These are phyloP conservation scores for Nannizziopsis arthrosporioides DNA, from an alignment of 2,329 filamentous ascomycete genomes.

Conservation along the genomic window DNA sequence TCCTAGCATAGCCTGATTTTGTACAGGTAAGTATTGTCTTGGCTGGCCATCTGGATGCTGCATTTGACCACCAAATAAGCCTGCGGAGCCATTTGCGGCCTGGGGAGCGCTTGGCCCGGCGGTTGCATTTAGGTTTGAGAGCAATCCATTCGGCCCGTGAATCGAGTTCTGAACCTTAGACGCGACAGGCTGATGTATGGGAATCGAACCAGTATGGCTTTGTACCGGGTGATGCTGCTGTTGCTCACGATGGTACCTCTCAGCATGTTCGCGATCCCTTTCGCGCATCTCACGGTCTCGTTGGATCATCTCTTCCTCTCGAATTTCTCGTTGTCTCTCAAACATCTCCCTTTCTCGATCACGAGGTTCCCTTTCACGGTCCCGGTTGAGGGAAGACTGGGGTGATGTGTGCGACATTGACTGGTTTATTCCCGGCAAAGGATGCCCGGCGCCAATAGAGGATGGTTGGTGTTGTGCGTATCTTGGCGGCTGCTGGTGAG, in stretches of 20 bases:
- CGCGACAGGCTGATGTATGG: conserved; percentile 88
- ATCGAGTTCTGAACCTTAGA: conserved; percentile 68
- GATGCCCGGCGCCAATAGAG: conserved; percentile 28
- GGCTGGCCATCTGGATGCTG: conserved; percentile 46
- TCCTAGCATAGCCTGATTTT: conserved; percentile 42
- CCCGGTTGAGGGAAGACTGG: conserved; percentile 31
- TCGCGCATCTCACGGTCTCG: conserved; percentile 44
- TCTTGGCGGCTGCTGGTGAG: conserved; percentile 27
- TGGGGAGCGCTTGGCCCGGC: conserved; percentile 41
- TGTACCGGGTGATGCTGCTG: conserved; percentile 61
- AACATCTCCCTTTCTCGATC: conserved; percentile 41
- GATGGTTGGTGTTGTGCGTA: conserved; percentile 34
- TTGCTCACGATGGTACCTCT: conserved; percentile 52
- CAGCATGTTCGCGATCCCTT: conserved; percentile 42
- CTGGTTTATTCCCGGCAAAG: conserved; percentile 32
- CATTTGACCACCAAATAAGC: conserved; percentile 56
- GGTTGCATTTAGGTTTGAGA: conserved; percentile 59
- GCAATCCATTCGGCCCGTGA: conserved; percentile 80
- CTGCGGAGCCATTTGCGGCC: conserved; percentile 47
- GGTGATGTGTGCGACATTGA: conserved; percentile 35
- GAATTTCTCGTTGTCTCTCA: conserved; percentile 32
- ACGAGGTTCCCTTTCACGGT: conserved; percentile 40
- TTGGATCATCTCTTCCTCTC: conserved; percentile 48
- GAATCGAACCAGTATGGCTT: conserved; percentile 75
- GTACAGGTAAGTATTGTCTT: conserved; percentile 49